Percentiles rank a stretch among this genome's conserved stretches.
phyloP scores from a whole-genome alignment of 2,329 filamentous ascomycete genomes.

The Falciphora oryzae region DNA sequence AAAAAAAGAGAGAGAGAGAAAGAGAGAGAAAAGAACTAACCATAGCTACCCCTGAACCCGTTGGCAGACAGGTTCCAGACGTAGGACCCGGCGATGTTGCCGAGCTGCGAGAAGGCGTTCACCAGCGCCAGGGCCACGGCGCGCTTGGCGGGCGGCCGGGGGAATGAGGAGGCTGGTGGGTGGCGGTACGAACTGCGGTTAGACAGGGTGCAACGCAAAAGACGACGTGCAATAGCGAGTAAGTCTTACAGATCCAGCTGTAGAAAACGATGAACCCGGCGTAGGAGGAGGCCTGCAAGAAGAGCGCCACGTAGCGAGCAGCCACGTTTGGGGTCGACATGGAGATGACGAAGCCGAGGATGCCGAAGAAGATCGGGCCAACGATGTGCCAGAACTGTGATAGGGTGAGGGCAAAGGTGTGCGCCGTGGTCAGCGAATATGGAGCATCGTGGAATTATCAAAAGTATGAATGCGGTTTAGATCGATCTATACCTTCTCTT shows the following conservation, averaged over 20 bases:
- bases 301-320: slow-evolving; percentile 54
- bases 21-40: too few species aligned
- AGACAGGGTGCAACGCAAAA: slow-evolving; percentile 37
- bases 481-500: slow-evolving; percentile 29
- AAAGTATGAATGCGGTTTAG: background rate
- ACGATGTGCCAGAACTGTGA: slow-evolving; percentile 53
- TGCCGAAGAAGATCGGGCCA: slow-evolving; percentile 45
- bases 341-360: slow-evolving; percentile 53
- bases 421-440: background rate
- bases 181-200: slow-evolving; percentile 29
- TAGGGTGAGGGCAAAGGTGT: background rate
- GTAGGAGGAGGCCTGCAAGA: slow-evolving; percentile 49
- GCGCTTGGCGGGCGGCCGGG: slow-evolving; percentile 54
- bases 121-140: slow-evolving; percentile 56
- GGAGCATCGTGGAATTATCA: background rate
- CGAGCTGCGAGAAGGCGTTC: slow-evolving; percentile 52
- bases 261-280: slow-evolving; percentile 46
- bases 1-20: too few species aligned
- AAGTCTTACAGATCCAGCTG: slow-evolving; percentile 17
- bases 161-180: slow-evolving; percentile 41
- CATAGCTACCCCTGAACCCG: slow-evolving; percentile 59
- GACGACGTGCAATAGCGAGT: slow-evolving; percentile 38
- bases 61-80: slow-evolving; percentile 41
- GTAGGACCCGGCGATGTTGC: slow-evolving; percentile 31
- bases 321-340: slow-evolving; percentile 51